Evolutionary conservation across 331 rosid genomes (phyloP).

Genomic region (Telfairia occidentalis): DNA sequence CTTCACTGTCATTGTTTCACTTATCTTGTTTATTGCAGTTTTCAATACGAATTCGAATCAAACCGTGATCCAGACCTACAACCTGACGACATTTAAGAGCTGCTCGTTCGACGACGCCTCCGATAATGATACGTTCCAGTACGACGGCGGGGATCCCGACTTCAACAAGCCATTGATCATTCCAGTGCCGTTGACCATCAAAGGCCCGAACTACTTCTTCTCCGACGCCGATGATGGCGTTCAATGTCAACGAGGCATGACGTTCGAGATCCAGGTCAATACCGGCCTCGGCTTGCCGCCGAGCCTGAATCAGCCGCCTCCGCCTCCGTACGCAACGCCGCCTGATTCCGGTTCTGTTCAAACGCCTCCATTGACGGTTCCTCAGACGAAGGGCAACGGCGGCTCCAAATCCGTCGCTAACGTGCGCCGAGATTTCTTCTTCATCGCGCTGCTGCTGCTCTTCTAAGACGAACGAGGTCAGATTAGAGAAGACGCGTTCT

Average conservation of each 20-base stretch:
- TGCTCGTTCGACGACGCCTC: constrained; percentile 44
- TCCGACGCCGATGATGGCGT: constrained; percentile 46
- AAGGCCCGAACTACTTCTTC: constrained; percentile 59
- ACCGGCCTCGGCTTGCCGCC: constrained; percentile 76
- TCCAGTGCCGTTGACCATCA: constrained; percentile 44
- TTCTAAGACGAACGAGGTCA: neutral
- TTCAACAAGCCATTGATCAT: constrained; percentile 35
- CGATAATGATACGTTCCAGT: constrained; percentile 37
- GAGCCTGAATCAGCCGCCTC: constrained; percentile 71
- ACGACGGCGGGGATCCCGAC: constrained; percentile 23
- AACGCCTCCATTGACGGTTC: constrained; percentile 29
- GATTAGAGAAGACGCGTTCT: neutral
- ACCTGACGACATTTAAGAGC: constrained; percentile 36
- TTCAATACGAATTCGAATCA: constrained; percentile 60
- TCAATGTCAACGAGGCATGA: constrained; percentile 62
- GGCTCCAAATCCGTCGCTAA: constrained; percentile 14
- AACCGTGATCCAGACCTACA: constrained; percentile 74
- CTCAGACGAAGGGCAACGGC: constrained; percentile 18
- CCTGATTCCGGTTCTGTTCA: constrained; percentile 33
- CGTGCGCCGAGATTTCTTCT: constrained; percentile 15
- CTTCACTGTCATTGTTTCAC: neutral
- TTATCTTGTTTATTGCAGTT: constrained; percentile 24
- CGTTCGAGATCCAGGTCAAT: constrained; percentile 49
- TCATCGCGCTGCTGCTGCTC: constrained; percentile 1
- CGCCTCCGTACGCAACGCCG: constrained; percentile 64